Base-by-base conservation (phyloP, 108 stramenopile genomes). In the Cyclostephanos invisitatus region DNA sequence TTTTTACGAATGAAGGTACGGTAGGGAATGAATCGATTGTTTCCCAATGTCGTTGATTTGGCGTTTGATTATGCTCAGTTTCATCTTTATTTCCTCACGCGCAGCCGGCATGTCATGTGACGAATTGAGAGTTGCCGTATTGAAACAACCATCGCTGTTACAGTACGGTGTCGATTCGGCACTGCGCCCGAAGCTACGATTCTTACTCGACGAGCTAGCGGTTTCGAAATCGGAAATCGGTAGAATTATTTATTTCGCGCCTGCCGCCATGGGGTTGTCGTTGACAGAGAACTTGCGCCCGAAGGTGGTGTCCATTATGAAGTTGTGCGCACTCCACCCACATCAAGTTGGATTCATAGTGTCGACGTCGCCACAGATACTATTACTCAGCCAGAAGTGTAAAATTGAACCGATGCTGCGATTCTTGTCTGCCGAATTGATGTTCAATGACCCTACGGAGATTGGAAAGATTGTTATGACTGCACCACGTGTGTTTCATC, bases 321-420 rank as follows among this genome's bases (percentile, higher is more conserved):
- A 68, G 25, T 17, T 24, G 44, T 81, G 79, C 68, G 70, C 70
- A 29, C 70, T 87, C 5, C 50, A 64, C 40, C 40, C 32, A 12
- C 37, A 57, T 17, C 82, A 87, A 37, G 78, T 85, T 35, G 78
- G 84, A 7, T 35, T 29, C 55, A 64, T 84, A 15, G 55, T 85
- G 35, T 51, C 57, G 29, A 70, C 68, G 12, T 74, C 76, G 15
- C 84, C 86, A 35, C 62, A 59, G 18, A 69, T 83, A 63, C 67
- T 87, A 20, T 28, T 64, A 18, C 49, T 75, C 15, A 81, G 75
- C 40, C 76, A 65, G 67, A 75, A 74, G 49, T 63, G 59, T 20
- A 87, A 84, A 18, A 76, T 84, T 47, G 74, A 81, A 70, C 84
- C 81, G 32, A 80, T 68, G 21, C 42, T 87, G n/a, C 48, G 62